A percentile compares a stretch with the other conserved stretches of the same genome.
Evolutionary conservation across 2,329 filamentous ascomycete species (phyloP).

Genomic region (Monascus ruber): DNA sequence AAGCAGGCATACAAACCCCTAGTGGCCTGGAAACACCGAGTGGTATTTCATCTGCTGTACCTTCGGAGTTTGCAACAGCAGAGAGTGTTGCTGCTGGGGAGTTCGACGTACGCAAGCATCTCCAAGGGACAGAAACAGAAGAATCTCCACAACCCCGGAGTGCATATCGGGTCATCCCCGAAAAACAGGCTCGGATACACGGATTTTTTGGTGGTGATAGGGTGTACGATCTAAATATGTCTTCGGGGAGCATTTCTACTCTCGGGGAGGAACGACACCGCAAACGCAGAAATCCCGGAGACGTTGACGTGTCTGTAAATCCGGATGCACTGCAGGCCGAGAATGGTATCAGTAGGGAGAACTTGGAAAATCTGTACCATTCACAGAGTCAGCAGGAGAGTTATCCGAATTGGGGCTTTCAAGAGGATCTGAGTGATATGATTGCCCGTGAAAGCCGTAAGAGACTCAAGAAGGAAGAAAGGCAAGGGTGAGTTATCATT

Average conservation of each 20-base stretch:
- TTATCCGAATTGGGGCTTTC: slow-evolving; percentile 61
- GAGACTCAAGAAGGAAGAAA: slow-evolving; percentile 76
- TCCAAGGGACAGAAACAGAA: slow-evolving; percentile 78
- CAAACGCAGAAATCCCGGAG: slow-evolving; percentile 91
- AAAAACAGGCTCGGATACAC: slow-evolving; percentile 71
- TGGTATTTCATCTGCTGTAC: slow-evolving; percentile 67
- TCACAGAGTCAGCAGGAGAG: slow-evolving; percentile 53
- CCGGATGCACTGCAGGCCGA: slow-evolving; percentile 64
- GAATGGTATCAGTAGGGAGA: slow-evolving; percentile 74
- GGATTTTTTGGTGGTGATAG: slow-evolving; percentile 96
- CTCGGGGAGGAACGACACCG: slow-evolving; percentile 69
- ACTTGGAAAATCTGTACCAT: slow-evolving; percentile 70
- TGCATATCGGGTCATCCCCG: slow-evolving; percentile 81
- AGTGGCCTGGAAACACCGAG: slow-evolving; percentile 70
- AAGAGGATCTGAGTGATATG: slow-evolving; percentile 91
- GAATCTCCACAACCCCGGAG: slow-evolving; percentile 62
- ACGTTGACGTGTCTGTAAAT: slow-evolving; percentile 87
- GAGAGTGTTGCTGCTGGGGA: slow-evolving; percentile 71
- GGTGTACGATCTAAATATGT: slow-evolving; percentile 71
- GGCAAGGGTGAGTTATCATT: too few relatives aligned
- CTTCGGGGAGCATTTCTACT: slow-evolving; percentile 51
- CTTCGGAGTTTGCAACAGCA: slow-evolving; percentile 64
- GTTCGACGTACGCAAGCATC: slow-evolving; percentile 81
- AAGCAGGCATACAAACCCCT: slow-evolving; percentile 59
- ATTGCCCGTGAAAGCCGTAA: slow-evolving; percentile 89